These are phyloP conservation scores for Candida odintsovae DNA, from an alignment of 805 yeast genomes.

Conservation along the genomic window DNA sequence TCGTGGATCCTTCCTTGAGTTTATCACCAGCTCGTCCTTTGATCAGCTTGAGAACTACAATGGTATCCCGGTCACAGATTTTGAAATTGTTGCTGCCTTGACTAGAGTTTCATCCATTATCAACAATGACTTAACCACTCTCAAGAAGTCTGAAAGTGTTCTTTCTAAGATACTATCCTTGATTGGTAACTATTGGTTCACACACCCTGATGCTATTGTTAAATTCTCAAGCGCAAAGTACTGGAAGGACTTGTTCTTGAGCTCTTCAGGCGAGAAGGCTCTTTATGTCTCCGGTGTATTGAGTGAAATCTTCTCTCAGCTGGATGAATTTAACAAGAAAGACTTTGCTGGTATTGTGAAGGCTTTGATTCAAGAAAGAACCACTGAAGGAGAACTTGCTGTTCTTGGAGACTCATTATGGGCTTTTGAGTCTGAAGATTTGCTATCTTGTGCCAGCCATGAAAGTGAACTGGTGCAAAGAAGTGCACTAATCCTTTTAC, in stretches of 20 bases:
- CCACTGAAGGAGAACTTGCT: constrained; percentile 14
- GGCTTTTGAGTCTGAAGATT: constrained; percentile 10
- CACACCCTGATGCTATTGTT: constrained; percentile 11
- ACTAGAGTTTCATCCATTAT: constrained; percentile 32
- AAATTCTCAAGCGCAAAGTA: constrained; percentile 20
- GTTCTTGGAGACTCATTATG: constrained; percentile 26
- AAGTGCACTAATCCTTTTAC: constrained; percentile 9
- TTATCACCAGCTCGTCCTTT: constrained; percentile 27
- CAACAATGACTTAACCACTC: constrained; percentile 16
- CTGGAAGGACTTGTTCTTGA: constrained; percentile 25
- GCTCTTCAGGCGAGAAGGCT: constrained; percentile 18
- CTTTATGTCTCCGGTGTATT: constrained; percentile 27
- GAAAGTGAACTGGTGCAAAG: constrained; percentile 5
- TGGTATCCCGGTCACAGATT: constrained; percentile 37
- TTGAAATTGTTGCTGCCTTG: constrained; percentile 44
- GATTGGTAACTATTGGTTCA: constrained; percentile 35
- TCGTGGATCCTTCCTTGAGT: constrained; percentile 29
- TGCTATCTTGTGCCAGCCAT: constrained; percentile 7
- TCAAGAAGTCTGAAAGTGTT: constrained; percentile 21
- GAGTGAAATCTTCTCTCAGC: constrained; percentile 32
- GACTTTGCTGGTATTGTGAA: constrained; percentile 12
- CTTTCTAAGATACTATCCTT: constrained; percentile 36
- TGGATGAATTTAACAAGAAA: constrained; percentile 13
- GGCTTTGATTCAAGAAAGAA: background rate
- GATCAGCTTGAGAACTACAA: constrained; percentile 22